Evolutionary conservation across 2,329 filamentous ascomycete species (phyloP), one percentile per base, ranked within the genome.

Genomic region (Alternaria panax): DNA sequence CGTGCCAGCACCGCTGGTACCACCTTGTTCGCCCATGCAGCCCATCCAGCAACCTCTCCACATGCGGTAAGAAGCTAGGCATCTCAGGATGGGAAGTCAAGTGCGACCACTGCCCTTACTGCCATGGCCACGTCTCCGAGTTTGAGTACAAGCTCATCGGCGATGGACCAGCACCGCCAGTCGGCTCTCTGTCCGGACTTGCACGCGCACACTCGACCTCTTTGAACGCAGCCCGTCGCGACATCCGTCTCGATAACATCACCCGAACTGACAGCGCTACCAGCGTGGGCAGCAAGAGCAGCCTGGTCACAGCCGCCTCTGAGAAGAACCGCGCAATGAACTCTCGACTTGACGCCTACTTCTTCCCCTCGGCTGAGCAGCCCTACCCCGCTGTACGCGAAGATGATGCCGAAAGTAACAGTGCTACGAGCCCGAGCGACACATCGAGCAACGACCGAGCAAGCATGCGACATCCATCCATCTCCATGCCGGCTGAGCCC

Each of bases 1-100:
- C 79, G 42, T 84, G 82, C 77, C 73, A 76, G 54, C 82, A 84
- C 64, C 79, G 82, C 60, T 84, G 82, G 82, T 83, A 83, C 73
- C 78, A 81, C 59, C 78, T 84, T 27, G 72, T 80, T 32, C 75
- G 77, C 36, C 71, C 80, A 43, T 84, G 82, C 74, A 71, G 70
- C 27, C 75, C 79, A 2, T 74, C 74, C 47, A 77, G 74, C 67
- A 80, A 83, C 65, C 80, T 84, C 53, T 69, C 79, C 68, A 83
- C 82, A 70, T 84, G 82, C 67, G 68, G 75, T 4, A 73, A 75
- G 60, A 80, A 79, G 67, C 75, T 84, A 34, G 75, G 75, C 40
- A 75, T 84, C 51, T 76, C 80, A 62, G 82, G 82, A 51, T 84
- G 82, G 82, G 82, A 84, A 70, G 80, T 77, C 62, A 80, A 81